Base-by-base conservation (phyloP, 129 eudicot species). In the Artemisia tridentata region DNA sequence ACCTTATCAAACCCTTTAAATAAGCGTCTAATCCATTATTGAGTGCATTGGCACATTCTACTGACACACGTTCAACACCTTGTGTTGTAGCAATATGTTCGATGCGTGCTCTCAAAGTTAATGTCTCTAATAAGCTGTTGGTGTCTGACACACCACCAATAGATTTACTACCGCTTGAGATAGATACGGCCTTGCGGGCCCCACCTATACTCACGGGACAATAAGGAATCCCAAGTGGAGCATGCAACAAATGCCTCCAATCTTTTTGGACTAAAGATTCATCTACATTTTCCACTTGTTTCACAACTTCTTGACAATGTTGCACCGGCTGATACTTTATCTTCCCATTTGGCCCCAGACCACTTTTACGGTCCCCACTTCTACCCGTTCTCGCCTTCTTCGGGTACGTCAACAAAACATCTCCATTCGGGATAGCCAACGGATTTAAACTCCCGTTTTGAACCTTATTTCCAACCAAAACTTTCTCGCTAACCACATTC, bases 161-260 rank as follows among this genome's bases (percentile, higher is more conserved):
- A 38, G 45, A 77, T 77, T 72, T 69, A 75, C 80, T 75, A 68
- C 73, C 11, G 45, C 45, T 38, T 38, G 10, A 38, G 8, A 38
- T 72, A 46, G 96, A 82, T 56, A 79, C 55, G 34, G 86, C 69
- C 75, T 73, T 76, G 62, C 82, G 85, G 78, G 91, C 72, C 74
- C 93, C 96, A 63, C 81, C 77, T 63, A 64, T 55, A 65, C 96
- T 87, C 48, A 63, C 88, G 0, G 87, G 85, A 76, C 88, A 84
- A 58, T 72, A 75, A 55, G 91, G 88, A 79, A 95, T 78, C 71
- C 99, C 99, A 7, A 95, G 93, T 46, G 99, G 99, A n/a, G 99
- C 96, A 74, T 70, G 75, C 31, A 95, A 75, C 38, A 74, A 71
- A 76, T 79, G 80, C 85, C 83, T 77, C 81, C 67, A 76, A n/a